Conservation (phyloP, 2,329 filamentous ascomycete species). For the Penicillium sp. region DNA sequence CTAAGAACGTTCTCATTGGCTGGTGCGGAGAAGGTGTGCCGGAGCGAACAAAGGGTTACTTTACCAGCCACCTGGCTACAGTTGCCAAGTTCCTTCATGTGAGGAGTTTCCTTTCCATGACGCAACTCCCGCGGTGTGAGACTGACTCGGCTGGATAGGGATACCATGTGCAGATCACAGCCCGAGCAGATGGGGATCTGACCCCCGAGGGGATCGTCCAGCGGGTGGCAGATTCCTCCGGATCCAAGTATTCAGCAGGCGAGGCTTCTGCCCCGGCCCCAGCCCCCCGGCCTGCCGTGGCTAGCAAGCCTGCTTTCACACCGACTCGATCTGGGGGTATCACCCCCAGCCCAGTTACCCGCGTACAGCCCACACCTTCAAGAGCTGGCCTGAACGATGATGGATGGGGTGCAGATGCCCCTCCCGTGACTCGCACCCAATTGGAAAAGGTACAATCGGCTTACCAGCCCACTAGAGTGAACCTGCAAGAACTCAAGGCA, state of each 20-base stretch:
- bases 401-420: slow-evolving; percentile 93
- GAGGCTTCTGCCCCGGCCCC: slow-evolving; percentile 45
- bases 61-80: slow-evolving; percentile 86
- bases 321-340: slow-evolving; percentile 63
- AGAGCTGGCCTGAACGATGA: slow-evolving; percentile 70
- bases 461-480: slow-evolving; percentile 93
- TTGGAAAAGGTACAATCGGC: slow-evolving; percentile 89
- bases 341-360: slow-evolving; percentile 62
- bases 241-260: slow-evolving; percentile 83
- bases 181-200: slow-evolving; percentile 85
- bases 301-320: slow-evolving; percentile 89
- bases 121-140: not conserved
- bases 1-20: slow-evolving; percentile 89
- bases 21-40: slow-evolving; percentile 98
- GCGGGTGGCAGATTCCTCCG: slow-evolving; percentile 92
- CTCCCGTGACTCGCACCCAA: slow-evolving; percentile 80
- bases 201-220: slow-evolving; percentile 84
- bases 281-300: slow-evolving; percentile 64
- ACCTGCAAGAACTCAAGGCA: slow-evolving; percentile 80
- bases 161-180: slow-evolving; percentile 97
- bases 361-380: slow-evolving; percentile 51
- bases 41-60: slow-evolving; percentile 98
- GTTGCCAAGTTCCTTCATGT: slow-evolving; percentile 89
- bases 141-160: slow-evolving; percentile 51
- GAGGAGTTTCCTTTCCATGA: slow-evolving; percentile 18